phyloP scores from a whole-genome alignment of 2,329 filamentous ascomycete genomes.

The Dactylellina haptotyla region DNA sequence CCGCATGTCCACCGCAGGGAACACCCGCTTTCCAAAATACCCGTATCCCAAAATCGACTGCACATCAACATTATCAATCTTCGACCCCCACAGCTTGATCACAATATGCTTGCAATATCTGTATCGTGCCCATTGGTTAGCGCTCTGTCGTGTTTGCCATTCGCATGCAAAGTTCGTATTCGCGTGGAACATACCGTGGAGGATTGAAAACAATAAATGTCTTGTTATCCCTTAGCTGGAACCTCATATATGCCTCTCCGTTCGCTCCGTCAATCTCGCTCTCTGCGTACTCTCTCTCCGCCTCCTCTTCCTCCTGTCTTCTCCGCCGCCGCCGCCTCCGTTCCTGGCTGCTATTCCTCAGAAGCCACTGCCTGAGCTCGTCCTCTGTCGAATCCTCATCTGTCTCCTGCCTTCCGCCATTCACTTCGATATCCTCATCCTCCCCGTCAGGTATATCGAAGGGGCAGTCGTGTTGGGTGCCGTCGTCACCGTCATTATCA shows the following conservation, averaged over 20 bases:
- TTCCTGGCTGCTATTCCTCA: constrained; percentile 30
- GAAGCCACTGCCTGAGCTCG: constrained; percentile 33
- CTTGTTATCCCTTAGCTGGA: constrained; percentile 47
- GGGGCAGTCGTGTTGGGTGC: constrained; percentile 36
- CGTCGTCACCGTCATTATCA: constrained; percentile 13
- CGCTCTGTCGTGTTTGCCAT: background rate
- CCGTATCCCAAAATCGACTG: constrained; percentile 46
- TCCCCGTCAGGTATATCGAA: constrained; percentile 25
- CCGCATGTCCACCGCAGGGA: constrained; percentile 46
- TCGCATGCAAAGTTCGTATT: background rate
- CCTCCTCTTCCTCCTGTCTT: constrained; percentile 39
- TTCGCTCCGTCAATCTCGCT: constrained; percentile 23
- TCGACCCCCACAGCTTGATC: constrained; percentile 46
- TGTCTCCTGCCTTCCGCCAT: constrained; percentile 6
- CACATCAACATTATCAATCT: constrained; percentile 53
- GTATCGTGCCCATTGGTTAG: constrained; percentile 1
- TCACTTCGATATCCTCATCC: constrained; percentile 27
- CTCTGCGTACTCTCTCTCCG: constrained; percentile 25
- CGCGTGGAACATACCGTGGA: constrained; percentile 25
- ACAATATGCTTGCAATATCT: constrained; percentile 50
- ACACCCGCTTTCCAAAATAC: constrained; percentile 47
- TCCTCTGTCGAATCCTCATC: constrained; percentile 25
- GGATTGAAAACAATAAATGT: constrained; percentile 46
- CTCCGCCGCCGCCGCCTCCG: constrained; percentile 21
- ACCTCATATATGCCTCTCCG: constrained; percentile 42